phyloP scores from a whole-genome alignment of 768 basidiomycete genomes.

The Mycena galericulata region DNA sequence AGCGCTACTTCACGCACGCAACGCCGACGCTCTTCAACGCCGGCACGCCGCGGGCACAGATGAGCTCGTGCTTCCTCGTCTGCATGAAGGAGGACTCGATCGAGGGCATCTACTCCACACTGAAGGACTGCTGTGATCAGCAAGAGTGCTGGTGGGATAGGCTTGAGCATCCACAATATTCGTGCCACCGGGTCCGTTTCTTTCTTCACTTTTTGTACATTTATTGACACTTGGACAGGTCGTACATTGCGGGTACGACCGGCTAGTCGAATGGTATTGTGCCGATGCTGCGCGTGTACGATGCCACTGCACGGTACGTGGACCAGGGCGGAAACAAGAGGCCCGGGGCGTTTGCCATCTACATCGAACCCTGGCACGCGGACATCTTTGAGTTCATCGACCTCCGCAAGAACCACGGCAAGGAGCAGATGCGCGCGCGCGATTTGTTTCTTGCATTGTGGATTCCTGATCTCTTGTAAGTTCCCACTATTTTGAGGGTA shows the following conservation, averaged over 20 bases:
- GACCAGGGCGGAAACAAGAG: constrained; percentile 99
- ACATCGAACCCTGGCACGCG: constrained; percentile 99
- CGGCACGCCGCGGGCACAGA: constrained; percentile 93
- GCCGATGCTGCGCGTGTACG: constrained; percentile 98
- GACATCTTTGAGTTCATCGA: constrained; percentile 99
- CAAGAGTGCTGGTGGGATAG: constrained; percentile 99
- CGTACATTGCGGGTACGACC: constrained; percentile 99
- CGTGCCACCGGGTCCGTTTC: constrained; percentile 87
- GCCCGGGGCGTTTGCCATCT: constrained; percentile 98
- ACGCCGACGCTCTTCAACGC: constrained; percentile 99
- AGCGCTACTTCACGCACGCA: constrained; percentile 98
- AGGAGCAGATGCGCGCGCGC: constrained; percentile 96
- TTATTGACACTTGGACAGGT: constrained; percentile 65
- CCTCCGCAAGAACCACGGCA: constrained; percentile 98
- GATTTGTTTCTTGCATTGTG: constrained; percentile 99
- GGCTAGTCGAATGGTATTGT: constrained; percentile 99
- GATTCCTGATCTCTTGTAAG: constrained; percentile 97
- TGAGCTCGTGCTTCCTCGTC: constrained; percentile 97
- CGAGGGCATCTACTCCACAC: constrained; percentile 98
- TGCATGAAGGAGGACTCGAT: constrained; percentile 99
- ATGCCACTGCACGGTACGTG: constrained; percentile 98
- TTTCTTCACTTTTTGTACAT: neutral
- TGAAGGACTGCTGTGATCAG: constrained; percentile 99
- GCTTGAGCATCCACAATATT: constrained; percentile 95
- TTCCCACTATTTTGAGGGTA: constrained; percentile 4